A percentile compares a stretch with the other conserved stretches of the same genome.
Conservation (phyloP, 2,329 filamentous ascomycete genomes). For the Monosporascus ibericus region DNA sequence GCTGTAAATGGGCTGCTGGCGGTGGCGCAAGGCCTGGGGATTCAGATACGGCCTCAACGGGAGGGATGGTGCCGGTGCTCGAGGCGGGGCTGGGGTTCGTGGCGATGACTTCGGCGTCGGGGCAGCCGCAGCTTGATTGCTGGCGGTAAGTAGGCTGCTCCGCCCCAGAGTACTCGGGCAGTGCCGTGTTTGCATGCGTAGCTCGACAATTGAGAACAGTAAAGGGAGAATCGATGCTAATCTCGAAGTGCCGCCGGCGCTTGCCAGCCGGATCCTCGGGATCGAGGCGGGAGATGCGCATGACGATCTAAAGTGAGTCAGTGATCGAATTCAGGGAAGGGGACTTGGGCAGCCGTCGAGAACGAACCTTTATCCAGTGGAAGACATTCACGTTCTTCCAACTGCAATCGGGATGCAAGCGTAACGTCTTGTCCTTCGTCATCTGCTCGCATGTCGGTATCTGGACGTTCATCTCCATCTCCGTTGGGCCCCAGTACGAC, state of each 20-base stretch:
- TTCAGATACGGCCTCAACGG: slow-evolving; percentile 28
- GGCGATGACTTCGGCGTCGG: slow-evolving; percentile 37
- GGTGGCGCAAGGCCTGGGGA: slow-evolving; percentile 37
- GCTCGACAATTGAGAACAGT: slow-evolving; percentile 89
- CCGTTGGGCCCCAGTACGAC: slow-evolving; percentile 75
- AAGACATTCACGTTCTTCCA: slow-evolving; percentile 92
- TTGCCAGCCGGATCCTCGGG: slow-evolving; percentile 62
- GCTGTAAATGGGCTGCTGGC: slow-evolving; percentile 50
- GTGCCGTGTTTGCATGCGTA: slow-evolving; percentile 81
- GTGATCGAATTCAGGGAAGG: neutral
- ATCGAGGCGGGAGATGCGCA: slow-evolving; percentile 83
- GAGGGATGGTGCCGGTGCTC: slow-evolving; percentile 42
- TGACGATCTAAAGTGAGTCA: slow-evolving; percentile 61
- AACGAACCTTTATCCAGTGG: slow-evolving; percentile 87
- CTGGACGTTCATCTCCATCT: slow-evolving; percentile 92
- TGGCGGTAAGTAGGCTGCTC: slow-evolving; percentile 46
- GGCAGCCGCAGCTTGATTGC: slow-evolving; percentile 48
- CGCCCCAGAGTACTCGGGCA: slow-evolving; percentile 66
- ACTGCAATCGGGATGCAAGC: slow-evolving; percentile 83
- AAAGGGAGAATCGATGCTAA: slow-evolving; percentile 92
- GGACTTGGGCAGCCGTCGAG: neutral
- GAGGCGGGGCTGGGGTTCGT: slow-evolving; percentile 65
- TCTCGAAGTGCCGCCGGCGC: slow-evolving; percentile 86
- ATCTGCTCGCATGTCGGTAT: slow-evolving; percentile 84
- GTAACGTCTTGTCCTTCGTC: slow-evolving; percentile 60